These are phyloP conservation scores for Tilletia caries DNA, from an alignment of 1,284 basidiomycete species.

Conservation along the genomic window DNA sequence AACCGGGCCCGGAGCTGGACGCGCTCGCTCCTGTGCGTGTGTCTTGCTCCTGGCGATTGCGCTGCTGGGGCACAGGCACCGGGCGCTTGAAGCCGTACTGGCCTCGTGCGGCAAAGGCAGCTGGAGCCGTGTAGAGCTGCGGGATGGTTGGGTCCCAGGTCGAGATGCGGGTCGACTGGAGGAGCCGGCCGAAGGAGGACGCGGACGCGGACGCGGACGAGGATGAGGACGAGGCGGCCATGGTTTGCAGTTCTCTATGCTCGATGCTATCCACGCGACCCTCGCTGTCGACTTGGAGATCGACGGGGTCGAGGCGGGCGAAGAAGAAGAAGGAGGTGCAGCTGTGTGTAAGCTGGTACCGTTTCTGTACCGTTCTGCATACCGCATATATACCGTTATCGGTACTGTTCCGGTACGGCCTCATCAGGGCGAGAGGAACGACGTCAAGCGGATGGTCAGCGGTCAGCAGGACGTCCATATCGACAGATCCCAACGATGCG, in stretches of 20 bases:
- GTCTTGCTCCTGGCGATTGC: no score
- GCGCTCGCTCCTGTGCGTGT: conserved; percentile 22
- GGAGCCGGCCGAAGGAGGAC: conserved; percentile 36
- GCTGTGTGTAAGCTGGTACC: neutral
- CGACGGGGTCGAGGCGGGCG: neutral
- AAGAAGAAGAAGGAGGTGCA: neutral
- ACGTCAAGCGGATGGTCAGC: neutral
- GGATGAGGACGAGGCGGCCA: neutral
- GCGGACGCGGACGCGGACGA: conserved; percentile 19
- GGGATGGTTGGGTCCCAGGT: conserved; percentile 38
- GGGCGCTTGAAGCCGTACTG: conserved; percentile 49
- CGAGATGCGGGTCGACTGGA: conserved; percentile 38
- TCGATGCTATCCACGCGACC: neutral
- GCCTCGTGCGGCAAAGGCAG: conserved; percentile 40
- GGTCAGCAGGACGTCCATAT: no score
- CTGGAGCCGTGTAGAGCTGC: conserved; percentile 45
- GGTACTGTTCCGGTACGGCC: no score
- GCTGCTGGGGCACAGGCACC: conserved; percentile 25
- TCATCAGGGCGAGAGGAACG: no score
- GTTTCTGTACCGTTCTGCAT: neutral
- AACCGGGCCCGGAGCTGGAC: conserved; percentile 30
- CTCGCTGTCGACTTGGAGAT: neutral
- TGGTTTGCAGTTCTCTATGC: neutral
- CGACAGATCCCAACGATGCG: neutral
- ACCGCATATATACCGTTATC: no score